Percentiles rank a stretch among this genome's conserved stretches.
Conservation (phyloP, 805 yeast genomes). For the Candida bentonensis region DNA sequence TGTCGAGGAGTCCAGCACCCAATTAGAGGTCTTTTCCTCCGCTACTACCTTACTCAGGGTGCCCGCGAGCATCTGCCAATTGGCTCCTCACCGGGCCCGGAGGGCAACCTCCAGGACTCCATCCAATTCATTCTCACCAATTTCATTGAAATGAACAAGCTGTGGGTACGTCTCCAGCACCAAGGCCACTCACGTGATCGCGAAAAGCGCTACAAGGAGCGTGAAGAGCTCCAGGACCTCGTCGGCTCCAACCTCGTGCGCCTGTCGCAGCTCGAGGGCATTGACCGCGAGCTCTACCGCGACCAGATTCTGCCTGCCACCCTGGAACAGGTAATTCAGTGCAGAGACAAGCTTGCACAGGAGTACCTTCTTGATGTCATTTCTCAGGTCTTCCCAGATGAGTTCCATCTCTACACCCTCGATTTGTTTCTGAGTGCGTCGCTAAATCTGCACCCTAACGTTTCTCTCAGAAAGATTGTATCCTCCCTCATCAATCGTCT, state of each 20-base stretch:
- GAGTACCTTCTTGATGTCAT: constrained; percentile 82
- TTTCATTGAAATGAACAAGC: constrained; percentile 92
- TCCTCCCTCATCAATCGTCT: constrained; percentile 55
- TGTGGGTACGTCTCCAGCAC: constrained; percentile 94
- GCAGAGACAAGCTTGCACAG: constrained; percentile 85
- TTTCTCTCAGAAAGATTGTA: constrained; percentile 53
- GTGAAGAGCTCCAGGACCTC: constrained; percentile 78
- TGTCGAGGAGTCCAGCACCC: constrained; percentile 95
- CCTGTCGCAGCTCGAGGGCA: constrained; percentile 64
- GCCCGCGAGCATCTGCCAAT: constrained; percentile 51
- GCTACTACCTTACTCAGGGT: constrained; percentile 80
- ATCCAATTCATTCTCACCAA: constrained; percentile 71
- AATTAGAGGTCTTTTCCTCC: constrained; percentile 72
- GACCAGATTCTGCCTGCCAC: constrained; percentile 58
- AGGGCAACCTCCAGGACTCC: constrained; percentile 41
- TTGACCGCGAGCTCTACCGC: constrained; percentile 34
- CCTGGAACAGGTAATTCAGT: constrained; percentile 82
- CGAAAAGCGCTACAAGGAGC: constrained; percentile 56
- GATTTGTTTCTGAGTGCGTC: constrained; percentile 52
- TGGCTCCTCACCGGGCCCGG: constrained; percentile 16
- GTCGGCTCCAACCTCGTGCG: constrained; percentile 90
- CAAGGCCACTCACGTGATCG: constrained; percentile 86
- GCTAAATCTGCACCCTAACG: constrained; percentile 51
- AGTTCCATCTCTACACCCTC: constrained; percentile 68
- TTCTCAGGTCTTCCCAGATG: constrained; percentile 89